Conservation (phyloP, 2,329 filamentous ascomycete species). For the Exophiala aquamarina region DNA sequence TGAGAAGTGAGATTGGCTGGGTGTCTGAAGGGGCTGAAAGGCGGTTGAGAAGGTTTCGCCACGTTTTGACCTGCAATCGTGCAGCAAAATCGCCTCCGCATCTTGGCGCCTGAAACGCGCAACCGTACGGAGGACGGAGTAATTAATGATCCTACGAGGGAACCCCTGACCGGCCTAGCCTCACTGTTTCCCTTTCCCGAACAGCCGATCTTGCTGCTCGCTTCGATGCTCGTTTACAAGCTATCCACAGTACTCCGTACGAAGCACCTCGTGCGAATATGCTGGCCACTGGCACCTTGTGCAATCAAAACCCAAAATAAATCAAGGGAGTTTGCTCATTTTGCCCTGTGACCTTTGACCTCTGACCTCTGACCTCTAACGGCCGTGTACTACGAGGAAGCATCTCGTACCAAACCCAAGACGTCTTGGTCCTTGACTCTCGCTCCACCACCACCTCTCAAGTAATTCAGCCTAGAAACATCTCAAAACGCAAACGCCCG, state of each 20-base stretch:
- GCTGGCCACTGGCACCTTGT: neutral
- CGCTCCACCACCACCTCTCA: too few relatives aligned
- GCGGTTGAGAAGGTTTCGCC: neutral
- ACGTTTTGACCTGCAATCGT: slow-evolving; percentile 3
- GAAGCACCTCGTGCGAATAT: neutral
- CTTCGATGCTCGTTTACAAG: neutral
- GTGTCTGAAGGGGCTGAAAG: slow-evolving; percentile 16
- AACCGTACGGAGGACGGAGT: too few relatives aligned
- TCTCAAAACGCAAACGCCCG: slow-evolving; percentile 6
- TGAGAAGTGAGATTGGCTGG: slow-evolving; percentile 8
- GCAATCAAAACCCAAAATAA: too few relatives aligned
- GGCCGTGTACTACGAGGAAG: too few relatives aligned
- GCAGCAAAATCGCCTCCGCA: slow-evolving; percentile 6
- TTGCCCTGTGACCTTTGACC: too few relatives aligned
- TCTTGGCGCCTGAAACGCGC: slow-evolving; percentile 1
- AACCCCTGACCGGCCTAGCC: neutral
- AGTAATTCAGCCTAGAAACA: neutral
- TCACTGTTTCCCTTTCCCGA: neutral
- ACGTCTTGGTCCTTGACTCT: too few relatives aligned
- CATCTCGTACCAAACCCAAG: too few relatives aligned
- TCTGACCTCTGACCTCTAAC: too few relatives aligned
- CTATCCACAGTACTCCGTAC: neutral
- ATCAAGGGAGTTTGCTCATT: too few relatives aligned
- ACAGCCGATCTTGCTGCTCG: neutral
- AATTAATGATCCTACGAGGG: too few relatives aligned